These are phyloP conservation scores for Ilyonectria destructans DNA, from an alignment of 2,329 filamentous ascomycete species.

Conservation along the genomic window DNA sequence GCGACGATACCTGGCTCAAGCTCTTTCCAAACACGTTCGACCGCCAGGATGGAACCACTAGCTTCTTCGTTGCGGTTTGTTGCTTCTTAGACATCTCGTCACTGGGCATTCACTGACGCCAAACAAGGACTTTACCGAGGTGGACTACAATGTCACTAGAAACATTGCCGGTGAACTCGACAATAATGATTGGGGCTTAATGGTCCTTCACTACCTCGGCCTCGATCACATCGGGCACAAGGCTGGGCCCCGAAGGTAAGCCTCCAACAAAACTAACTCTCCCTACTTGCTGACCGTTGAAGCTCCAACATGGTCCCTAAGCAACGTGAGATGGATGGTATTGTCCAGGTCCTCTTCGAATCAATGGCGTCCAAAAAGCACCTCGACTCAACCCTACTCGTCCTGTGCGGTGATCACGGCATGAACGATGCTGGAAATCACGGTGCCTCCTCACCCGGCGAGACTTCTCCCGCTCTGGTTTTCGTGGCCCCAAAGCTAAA, in stretches of 20 bases:
- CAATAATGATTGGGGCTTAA: slow-evolving; percentile 88
- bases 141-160: slow-evolving; percentile 96
- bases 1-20: slow-evolving; percentile 98
- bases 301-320: slow-evolving; percentile 95
- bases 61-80: slow-evolving; percentile 97
- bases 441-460: slow-evolving; percentile 92
- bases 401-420: slow-evolving; percentile 95
- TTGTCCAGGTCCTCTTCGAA: slow-evolving; percentile 83
- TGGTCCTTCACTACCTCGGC: slow-evolving; percentile 96
- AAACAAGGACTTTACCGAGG: slow-evolving; percentile 92
- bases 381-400: slow-evolving; percentile 83
- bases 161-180: slow-evolving; percentile 85
- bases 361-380: slow-evolving; percentile 81
- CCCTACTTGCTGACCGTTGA: slow-evolving; percentile 20
- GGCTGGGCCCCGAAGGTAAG: slow-evolving; percentile 85
- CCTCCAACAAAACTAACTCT: background rate
- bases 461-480: slow-evolving; percentile 93
- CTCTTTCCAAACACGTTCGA: slow-evolving; percentile 92
- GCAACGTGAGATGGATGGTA: slow-evolving; percentile 92
- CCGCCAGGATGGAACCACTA: slow-evolving; percentile 92
- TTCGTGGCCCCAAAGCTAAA: slow-evolving; percentile 91
- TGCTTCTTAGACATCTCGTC: background rate
- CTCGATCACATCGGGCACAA: slow-evolving; percentile 99
- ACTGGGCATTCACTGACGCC: slow-evolving; percentile 14
- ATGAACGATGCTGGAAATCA: slow-evolving; percentile 99